Base-by-base conservation (phyloP, 352 stramenopile species). In the Phytophthora idaei region DNA sequence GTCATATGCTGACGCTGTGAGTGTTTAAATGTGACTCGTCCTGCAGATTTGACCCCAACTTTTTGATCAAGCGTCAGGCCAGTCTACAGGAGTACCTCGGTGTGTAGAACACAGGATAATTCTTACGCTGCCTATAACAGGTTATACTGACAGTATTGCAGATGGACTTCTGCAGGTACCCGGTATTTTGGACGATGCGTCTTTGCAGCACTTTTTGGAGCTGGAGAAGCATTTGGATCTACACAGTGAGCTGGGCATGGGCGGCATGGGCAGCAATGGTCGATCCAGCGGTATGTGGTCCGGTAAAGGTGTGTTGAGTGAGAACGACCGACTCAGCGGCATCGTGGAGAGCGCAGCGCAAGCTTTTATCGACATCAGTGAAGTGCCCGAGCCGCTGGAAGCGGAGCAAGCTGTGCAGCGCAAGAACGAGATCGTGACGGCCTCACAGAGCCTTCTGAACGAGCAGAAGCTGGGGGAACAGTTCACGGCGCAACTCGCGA, bases 361-460 rank as follows among this genome's bases (percentile, higher is more conserved):
- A 70, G 83, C 81, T 17, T 90, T 94, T 47, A 93, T 94, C 54
- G 84, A 94, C 56, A 89, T 94, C 47, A 92, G 81, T 48, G 84
- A 94, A 65, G 80, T 94, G 0, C 81, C 86, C 3, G 86, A 93
- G 55, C 86, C 86, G 17, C 80, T 94, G 3, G 86, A 94, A 66
- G 78, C 80, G 2, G 85, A 92, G 57, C 85, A 93, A 56, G 85
- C 82, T 51, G 80, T 81, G 57, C 85, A 93, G 59, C 82, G 83
- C 58, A 90, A 90, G 63, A 87, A 89, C 58, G 82, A 93, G 69
- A 93, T 93, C 57, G 76, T 90, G 49, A 75, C 61, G 31, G 81
- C 74, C 5, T 76, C 76, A 1, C 74, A 89, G 34, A 75, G 58
- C 15, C 54, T 85, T 48, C 60, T 89, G 28, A 79, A 68, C 56